phyloP scores from a whole-genome alignment of 78 protist species.

The Polysphondylium violaceum region DNA sequence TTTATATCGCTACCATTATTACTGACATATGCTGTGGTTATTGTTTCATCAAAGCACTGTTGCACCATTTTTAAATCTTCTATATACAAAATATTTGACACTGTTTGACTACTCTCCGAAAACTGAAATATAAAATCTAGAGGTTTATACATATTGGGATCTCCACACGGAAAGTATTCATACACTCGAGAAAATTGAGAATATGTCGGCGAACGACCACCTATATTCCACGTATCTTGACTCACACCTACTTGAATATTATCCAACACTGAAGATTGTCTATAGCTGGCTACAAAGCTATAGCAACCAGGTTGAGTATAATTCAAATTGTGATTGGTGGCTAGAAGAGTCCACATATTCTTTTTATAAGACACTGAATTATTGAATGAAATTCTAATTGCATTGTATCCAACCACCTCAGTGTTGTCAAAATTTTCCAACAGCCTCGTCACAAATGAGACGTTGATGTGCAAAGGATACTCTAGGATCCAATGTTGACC shows the following conservation, averaged over 20 bases:
- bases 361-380: neutral
- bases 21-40: neutral
- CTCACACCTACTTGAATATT: neutral
- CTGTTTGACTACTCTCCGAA: too few relatives aligned
- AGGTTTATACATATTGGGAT: neutral
- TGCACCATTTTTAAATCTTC: neutral
- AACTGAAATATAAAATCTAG: too few relatives aligned
- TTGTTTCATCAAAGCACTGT: neutral
- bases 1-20: conserved; percentile 45
- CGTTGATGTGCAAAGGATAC: neutral
- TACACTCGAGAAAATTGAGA: neutral
- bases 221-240: neutral
- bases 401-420: neutral
- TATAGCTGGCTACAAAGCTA: too few relatives aligned
- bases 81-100: too few relatives aligned
- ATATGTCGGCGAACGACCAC: neutral
- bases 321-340: neutral
- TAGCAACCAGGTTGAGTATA: neutral
- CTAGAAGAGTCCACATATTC: neutral
- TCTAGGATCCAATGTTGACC: neutral
- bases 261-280: neutral
- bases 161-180: neutral
- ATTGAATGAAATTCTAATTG: neutral
- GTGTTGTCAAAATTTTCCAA: neutral
- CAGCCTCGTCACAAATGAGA: neutral